phyloP scores from a whole-genome alignment of 768 basidiomycete genomes.

The Auricularia auricula-judae region DNA sequence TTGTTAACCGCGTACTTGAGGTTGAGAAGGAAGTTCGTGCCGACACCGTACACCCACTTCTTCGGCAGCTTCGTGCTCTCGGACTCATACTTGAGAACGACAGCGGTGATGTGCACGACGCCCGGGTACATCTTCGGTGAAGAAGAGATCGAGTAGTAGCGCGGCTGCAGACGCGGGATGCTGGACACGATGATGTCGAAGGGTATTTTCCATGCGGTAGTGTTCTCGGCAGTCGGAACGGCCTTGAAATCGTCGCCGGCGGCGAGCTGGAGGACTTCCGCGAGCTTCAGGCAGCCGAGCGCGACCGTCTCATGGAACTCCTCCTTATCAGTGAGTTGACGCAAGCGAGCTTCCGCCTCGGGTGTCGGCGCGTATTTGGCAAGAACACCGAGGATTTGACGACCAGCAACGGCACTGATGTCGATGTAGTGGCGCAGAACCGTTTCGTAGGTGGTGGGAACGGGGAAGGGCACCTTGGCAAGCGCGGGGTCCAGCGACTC shows the following conservation, averaged over 20 bases:
- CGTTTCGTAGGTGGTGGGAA: slow-evolving; percentile 87
- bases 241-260: slow-evolving; percentile 62
- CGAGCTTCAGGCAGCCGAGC: slow-evolving; percentile 80
- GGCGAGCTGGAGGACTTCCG: slow-evolving; percentile 85
- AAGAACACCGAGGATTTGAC: slow-evolving; percentile 81
- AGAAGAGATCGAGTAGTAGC: slow-evolving; percentile 98
- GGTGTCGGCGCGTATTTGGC: slow-evolving; percentile 82
- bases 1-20: slow-evolving; percentile 66
- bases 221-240: slow-evolving; percentile 56
- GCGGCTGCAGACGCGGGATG: slow-evolving; percentile 87
- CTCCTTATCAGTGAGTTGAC: slow-evolving; percentile 80
- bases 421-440: slow-evolving; percentile 96
- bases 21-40: slow-evolving; percentile 92
- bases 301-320: slow-evolving; percentile 67
- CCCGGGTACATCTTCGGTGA: slow-evolving; percentile 87
- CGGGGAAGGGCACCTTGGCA: slow-evolving; percentile 97
- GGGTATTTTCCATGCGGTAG: slow-evolving; percentile 81
- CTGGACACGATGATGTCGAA: slow-evolving; percentile 95
- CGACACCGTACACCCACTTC: slow-evolving; percentile 79
- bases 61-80: slow-evolving; percentile 37
- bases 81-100: slow-evolving; percentile 89
- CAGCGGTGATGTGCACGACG: slow-evolving; percentile 87
- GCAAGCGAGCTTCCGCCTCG: slow-evolving; percentile 62
- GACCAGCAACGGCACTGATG: slow-evolving; percentile 87
- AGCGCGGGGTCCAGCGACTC: slow-evolving; percentile 96